Percentiles rank a stretch among this genome's conserved stretches.
Evolutionary conservation across 2,329 filamentous ascomycete species (phyloP).

Genomic region (Exophiala sideris): DNA sequence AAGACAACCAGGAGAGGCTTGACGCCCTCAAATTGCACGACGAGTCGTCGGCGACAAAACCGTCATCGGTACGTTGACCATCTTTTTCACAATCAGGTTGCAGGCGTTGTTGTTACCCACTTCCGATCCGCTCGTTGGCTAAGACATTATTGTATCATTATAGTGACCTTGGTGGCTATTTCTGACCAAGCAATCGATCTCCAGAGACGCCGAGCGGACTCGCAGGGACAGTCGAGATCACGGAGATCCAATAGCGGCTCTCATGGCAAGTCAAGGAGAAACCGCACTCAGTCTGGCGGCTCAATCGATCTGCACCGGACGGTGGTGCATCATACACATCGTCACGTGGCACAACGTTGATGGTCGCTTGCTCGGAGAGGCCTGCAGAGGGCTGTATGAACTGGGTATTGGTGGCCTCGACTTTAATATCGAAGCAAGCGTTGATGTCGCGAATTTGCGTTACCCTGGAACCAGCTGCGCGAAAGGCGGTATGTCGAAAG

Average conservation of each 20-base stretch:
- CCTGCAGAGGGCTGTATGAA: background rate
- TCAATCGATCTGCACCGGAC: slow-evolving; percentile 19
- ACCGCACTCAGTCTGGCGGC: slow-evolving; percentile 20
- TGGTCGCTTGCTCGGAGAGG: background rate
- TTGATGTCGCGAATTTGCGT: slow-evolving; percentile 17
- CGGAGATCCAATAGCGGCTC: slow-evolving; percentile 25
- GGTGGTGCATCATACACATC: slow-evolving; percentile 12
- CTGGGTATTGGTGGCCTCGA: background rate
- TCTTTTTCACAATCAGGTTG: background rate
- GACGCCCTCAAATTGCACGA: slow-evolving; percentile 90
- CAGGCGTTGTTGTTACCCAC: background rate
- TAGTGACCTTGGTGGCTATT: slow-evolving; percentile 41
- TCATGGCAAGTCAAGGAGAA: slow-evolving; percentile 16
- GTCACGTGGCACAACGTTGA: slow-evolving; percentile 11
- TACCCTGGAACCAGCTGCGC: slow-evolving; percentile 9
- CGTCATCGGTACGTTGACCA: slow-evolving; percentile 45
- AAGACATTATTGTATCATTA: slow-evolving; percentile 36
- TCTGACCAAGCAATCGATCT: slow-evolving; percentile 46
- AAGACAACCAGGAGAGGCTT: slow-evolving; percentile 81
- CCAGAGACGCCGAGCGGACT: slow-evolving; percentile 46
- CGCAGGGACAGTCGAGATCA: slow-evolving; percentile 29
- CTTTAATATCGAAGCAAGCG: slow-evolving; percentile 9
- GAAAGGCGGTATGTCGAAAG: background rate
- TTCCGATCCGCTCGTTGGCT: slow-evolving; percentile 36
- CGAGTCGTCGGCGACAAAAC: slow-evolving; percentile 55